Evolutionary conservation across 495 filamentous ascomycete genomes (phyloP).

Genomic region (Aspergillus panamensis): DNA sequence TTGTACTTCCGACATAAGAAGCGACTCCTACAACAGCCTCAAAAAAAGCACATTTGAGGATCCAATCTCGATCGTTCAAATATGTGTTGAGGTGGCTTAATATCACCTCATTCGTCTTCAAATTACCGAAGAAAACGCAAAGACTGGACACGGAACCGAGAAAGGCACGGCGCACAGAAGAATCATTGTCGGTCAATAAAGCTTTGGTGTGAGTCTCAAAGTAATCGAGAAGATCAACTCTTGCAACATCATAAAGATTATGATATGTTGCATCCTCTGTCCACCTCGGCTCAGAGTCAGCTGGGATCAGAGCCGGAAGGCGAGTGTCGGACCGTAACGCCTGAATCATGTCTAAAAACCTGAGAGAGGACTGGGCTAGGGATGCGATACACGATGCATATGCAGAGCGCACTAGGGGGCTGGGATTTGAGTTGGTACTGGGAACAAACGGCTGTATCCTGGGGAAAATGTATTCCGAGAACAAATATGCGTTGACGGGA

Average conservation of each 20-base stretch:
- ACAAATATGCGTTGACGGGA: conserved; percentile 91
- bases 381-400: conserved; percentile 92
- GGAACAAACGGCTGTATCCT: conserved; percentile 70
- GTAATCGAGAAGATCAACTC: conserved; percentile 67
- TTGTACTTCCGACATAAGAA: conserved; percentile 79
- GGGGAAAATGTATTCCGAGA: conserved; percentile 91
- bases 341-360: conserved; percentile 87
- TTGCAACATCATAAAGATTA: conserved; percentile 77
- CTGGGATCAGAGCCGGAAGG: conserved; percentile 71
- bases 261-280: conserved; percentile 77
- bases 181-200: conserved; percentile 80
- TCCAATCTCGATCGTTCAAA: conserved; percentile 94
- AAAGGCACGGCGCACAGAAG: conserved; percentile 88
- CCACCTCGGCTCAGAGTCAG: conserved; percentile 49
- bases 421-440: conserved; percentile 52
- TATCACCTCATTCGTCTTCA: conserved; percentile 88
- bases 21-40: conserved; percentile 93
- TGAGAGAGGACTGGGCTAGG: conserved; percentile 81
- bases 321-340: conserved; percentile 82
- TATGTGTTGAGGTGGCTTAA: conserved; percentile 96
- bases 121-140: conserved; percentile 91
- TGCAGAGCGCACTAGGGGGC: conserved; percentile 72
- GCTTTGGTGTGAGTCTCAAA: conserved; percentile 88
- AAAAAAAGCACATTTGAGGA: conserved; percentile 93
- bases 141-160: conserved; percentile 89